Conservation (phyloP, 2,329 filamentous ascomycete genomes). For the Alternaria metachromatica region DNA sequence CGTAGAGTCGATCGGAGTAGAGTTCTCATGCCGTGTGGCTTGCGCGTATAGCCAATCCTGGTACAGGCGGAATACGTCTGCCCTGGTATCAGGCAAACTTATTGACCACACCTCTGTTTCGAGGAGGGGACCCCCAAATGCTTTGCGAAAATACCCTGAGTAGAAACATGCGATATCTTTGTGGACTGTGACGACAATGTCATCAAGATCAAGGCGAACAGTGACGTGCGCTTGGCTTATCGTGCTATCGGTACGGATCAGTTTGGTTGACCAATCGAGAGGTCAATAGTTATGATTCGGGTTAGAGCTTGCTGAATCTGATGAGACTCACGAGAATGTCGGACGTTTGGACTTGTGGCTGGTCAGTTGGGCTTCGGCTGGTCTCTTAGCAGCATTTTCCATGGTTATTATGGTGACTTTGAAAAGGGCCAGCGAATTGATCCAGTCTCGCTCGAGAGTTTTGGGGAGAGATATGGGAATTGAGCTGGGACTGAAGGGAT, state of each 20-base stretch:
- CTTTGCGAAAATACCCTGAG: background rate
- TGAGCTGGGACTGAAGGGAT: background rate
- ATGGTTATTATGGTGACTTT: background rate
- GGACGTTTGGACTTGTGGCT: background rate
- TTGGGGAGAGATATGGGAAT: background rate
- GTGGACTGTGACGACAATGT: background rate
- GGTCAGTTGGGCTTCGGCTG: background rate
- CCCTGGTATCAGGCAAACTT: background rate
- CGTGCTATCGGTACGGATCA: background rate
- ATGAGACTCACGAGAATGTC: background rate
- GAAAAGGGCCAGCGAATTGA: background rate
- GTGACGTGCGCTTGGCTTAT: background rate
- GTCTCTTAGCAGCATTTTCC: background rate
- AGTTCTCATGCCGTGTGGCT: background rate
- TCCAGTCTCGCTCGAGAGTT: background rate
- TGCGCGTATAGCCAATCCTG: background rate
- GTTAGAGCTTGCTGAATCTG: background rate
- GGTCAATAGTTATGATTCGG: background rate
- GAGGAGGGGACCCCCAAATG: background rate
- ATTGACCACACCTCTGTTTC: background rate
- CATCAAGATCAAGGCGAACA: background rate
- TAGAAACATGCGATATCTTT: slow-evolving; percentile 1
- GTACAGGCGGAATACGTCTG: background rate
- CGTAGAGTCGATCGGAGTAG: background rate
- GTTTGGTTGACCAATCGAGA: background rate